phyloP scores from a whole-genome alignment of 2,329 filamentous ascomycete species.

The Geoglossum cookeanum region DNA sequence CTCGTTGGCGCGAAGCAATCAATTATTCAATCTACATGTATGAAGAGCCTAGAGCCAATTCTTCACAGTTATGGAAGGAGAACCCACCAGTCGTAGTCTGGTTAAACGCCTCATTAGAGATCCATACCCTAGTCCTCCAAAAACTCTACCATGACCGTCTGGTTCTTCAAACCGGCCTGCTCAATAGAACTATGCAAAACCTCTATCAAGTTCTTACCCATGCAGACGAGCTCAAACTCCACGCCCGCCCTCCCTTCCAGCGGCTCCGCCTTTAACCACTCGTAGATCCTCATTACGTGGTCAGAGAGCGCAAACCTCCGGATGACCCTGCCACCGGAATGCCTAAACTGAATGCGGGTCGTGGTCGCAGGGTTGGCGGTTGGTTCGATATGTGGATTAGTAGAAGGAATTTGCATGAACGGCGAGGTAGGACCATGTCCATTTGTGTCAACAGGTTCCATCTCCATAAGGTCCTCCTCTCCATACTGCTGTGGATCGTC shows the following conservation, averaged over 20 bases:
- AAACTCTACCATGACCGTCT: constrained; percentile 90
- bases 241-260: constrained; percentile 60
- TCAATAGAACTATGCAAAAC: constrained; percentile 54
- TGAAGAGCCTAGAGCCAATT: background rate
- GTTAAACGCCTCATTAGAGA: background rate
- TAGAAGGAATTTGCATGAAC: constrained; percentile 54
- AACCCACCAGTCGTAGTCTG: background rate
- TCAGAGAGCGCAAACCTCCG: constrained; percentile 66
- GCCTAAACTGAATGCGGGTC: constrained; percentile 83
- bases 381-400: constrained; percentile 62
- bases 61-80: background rate
- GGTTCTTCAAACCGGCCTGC: constrained; percentile 74
- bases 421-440: constrained; percentile 19
- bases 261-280: constrained; percentile 86
- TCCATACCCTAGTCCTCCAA: constrained; percentile 33
- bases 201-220: constrained; percentile 73
- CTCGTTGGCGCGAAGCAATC: background rate
- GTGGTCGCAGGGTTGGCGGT: constrained; percentile 47
- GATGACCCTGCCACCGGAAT: constrained; percentile 68
- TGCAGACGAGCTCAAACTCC: constrained; percentile 71
- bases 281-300: constrained; percentile 65
- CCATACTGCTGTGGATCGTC: constrained; percentile 15
- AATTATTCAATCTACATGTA: background rate
- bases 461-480: background rate
- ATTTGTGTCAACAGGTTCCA: background rate